These are phyloP conservation scores for Diaporthe vexans DNA, from an alignment of 2,329 filamentous ascomycete species.

Conservation along the genomic window DNA sequence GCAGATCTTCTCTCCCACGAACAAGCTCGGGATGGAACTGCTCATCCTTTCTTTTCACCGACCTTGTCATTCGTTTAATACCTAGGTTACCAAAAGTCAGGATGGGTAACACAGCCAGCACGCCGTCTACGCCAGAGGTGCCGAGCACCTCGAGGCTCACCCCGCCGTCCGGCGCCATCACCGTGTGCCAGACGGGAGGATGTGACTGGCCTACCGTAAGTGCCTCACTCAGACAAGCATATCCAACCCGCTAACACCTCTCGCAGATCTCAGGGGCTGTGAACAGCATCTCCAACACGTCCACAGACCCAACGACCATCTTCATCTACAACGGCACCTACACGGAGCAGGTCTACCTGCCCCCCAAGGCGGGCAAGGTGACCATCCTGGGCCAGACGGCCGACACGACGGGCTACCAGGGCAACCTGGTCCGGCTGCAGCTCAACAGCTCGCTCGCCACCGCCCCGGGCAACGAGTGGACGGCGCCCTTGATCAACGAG, in stretches of 20 bases:
- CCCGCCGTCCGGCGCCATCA: slow-evolving; percentile 32
- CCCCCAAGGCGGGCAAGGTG: slow-evolving; percentile 59
- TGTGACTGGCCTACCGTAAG: slow-evolving; percentile 35
- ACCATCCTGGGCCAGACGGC: slow-evolving; percentile 69
- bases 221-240: neutral
- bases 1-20: slow-evolving; percentile 5
- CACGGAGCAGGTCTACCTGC: slow-evolving; percentile 68
- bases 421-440: slow-evolving; percentile 57
- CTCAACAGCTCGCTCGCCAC: slow-evolving; percentile 24
- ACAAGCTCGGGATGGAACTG: neutral
- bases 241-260: neutral
- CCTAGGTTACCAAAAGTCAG: slow-evolving; percentile 18
- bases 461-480: slow-evolving; percentile 43
- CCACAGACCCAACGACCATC: slow-evolving; percentile 27
- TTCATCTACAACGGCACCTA: slow-evolving; percentile 62
- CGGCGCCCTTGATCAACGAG: slow-evolving; percentile 61
- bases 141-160: slow-evolving; percentile 17
- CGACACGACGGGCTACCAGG: slow-evolving; percentile 58
- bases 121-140: neutral
- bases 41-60: neutral
- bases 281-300: slow-evolving; percentile 35
- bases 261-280: slow-evolving; percentile 31
- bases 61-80: slow-evolving; percentile 12
- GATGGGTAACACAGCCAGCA: slow-evolving; percentile 31
- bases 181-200: slow-evolving; percentile 33